Base-by-base conservation (phyloP, 352 stramenopile species). In the Phytopythium helicoides region DNA sequence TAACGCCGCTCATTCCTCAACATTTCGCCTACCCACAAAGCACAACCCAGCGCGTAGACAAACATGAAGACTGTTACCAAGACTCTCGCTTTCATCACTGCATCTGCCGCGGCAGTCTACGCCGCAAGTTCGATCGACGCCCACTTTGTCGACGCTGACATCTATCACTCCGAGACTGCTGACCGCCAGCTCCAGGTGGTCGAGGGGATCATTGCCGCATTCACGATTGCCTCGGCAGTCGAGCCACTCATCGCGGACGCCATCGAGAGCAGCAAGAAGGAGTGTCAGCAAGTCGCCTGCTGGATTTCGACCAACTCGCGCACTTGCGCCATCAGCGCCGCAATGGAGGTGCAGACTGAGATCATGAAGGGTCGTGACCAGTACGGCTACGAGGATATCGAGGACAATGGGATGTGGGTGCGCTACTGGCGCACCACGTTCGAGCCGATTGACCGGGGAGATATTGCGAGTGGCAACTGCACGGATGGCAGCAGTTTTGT, bases 361-460 rank as follows among this genome's bases (percentile, higher is more conserved):
- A 45, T 45, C 18, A 45, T 12, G 18, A 3, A 45, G n/a, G 38
- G 38, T 21, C 38, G 38, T 3, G 38, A 45, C 38, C 38, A 21
- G 18, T 45, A 45, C 38, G 38, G 18, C 18, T 45, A 45, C 38
- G 38, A 45, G 38, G 26, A 21, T 21, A 25, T 45, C 8, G 1
- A 19, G 38, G 16, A 9, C 38, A 26, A 28, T 21, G 38, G 38
- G 9, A 45, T 45, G 38, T 45, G 38, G 38, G 38, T 45, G 4
- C 38, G 38, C 2, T 45, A 45, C 38, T 45, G 38, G 38, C 38
- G 38, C 18, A 45, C 38, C 38, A 45, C n/a, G 38, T 45, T 45
- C 6, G 38, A 45, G 38, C 38, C 38, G 38, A 14, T 45, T 21
- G 38, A 45, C 38, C 38, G 38, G 18, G 18, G 6, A n/a, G 38